Percentiles rank a stretch among this genome's conserved stretches.
phyloP scores from a whole-genome alignment of 2,329 filamentous ascomycete genomes.

The Pseudogymnoascus sp. region DNA sequence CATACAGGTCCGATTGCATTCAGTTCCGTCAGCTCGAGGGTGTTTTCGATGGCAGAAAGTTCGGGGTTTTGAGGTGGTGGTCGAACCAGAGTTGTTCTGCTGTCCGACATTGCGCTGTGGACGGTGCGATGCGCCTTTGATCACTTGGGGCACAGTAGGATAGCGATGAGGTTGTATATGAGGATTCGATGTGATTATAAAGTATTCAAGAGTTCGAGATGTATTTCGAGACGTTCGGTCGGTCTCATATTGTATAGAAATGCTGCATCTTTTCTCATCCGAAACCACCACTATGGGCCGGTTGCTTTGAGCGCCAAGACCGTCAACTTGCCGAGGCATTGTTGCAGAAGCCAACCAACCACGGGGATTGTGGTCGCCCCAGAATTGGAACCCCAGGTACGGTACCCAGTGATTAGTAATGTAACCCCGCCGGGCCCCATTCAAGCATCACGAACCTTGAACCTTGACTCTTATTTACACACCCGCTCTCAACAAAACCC shows the following conservation, averaged over 20 bases:
- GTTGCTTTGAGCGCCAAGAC: background rate
- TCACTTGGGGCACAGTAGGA: background rate
- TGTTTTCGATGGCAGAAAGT: slow-evolving; percentile 81
- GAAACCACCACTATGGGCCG: background rate
- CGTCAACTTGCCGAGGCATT: background rate
- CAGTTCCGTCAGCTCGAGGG: slow-evolving; percentile 77
- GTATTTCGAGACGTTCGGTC: background rate
- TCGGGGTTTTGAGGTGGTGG: slow-evolving; percentile 65
- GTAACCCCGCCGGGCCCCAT: background rate
- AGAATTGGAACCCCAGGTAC: background rate
- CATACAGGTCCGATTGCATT: slow-evolving; percentile 66
- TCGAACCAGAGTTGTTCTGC: slow-evolving; percentile 57
- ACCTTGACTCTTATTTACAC: slow-evolving; percentile 1
- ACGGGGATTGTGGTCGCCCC: background rate
- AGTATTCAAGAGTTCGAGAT: background rate
- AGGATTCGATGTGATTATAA: background rate
- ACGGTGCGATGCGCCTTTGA: background rate
- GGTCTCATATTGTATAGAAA: slow-evolving; percentile 2
- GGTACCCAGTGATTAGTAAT: background rate
- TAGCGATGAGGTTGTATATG: background rate
- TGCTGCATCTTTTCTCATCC: background rate
- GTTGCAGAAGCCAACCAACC: slow-evolving; percentile 4
- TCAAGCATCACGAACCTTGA: background rate
- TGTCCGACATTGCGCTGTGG: slow-evolving; percentile 22
- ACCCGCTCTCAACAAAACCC: background rate